These are phyloP conservation scores for Drechslerella coelobrocha DNA, from an alignment of 2,329 filamentous ascomycete species.

Conservation along the genomic window DNA sequence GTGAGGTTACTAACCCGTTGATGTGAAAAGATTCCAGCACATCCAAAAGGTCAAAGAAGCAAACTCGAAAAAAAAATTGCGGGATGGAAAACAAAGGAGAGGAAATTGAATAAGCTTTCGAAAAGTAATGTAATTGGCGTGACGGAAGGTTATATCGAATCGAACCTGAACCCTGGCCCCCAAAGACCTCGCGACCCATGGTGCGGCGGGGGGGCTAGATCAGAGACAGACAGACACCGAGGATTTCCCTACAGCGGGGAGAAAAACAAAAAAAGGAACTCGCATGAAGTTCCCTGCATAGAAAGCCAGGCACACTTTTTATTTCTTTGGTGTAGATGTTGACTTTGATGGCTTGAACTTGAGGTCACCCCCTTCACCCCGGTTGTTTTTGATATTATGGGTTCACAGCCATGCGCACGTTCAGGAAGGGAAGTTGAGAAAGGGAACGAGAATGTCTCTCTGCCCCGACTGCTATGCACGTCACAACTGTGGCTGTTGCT, in stretches of 20 bases:
- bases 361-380: not conserved
- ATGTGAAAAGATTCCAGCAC: conserved; percentile 8
- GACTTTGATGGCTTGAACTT: not conserved
- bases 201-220: not conserved
- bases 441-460: conserved; percentile 1
- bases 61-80: conserved; percentile 2
- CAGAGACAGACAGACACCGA: not conserved
- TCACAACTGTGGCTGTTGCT: not conserved
- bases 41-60: conserved; percentile 2
- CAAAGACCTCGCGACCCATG: not conserved
- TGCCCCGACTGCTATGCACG: not conserved
- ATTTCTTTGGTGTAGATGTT: not conserved
- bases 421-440: conserved; percentile 9
- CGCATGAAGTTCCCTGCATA: no score
- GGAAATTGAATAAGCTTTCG: not conserved
- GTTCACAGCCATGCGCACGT: not conserved
- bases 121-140: conserved; percentile 1
- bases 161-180: not conserved
- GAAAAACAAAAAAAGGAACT: no score
- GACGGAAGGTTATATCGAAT: conserved; percentile 1
- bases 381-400: not conserved
- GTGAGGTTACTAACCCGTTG: not conserved
- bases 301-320: no score
- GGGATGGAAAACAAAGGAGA: conserved; percentile 5
- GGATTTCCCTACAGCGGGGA: no score